Evolutionary conservation across 176 grass and related monocot genomes (phyloP), one percentile per base, ranked within the genome.

Genomic region (Hordeum marinum): DNA sequence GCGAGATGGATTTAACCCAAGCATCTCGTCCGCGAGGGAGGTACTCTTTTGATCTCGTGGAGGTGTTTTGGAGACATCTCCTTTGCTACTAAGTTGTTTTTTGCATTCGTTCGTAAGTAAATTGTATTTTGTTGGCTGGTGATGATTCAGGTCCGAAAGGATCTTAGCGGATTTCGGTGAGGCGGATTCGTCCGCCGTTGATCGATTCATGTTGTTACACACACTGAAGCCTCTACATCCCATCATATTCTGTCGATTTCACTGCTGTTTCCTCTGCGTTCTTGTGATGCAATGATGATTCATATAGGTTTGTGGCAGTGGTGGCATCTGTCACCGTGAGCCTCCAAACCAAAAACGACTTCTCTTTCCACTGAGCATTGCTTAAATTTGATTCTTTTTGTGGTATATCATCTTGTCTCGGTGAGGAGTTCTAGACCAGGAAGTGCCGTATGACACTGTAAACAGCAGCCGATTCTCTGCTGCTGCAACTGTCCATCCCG

Each of bases 1-100:
- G 90, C 90, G 62, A 94, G 10, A 94, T 13, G 27, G 73, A 92
- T 50, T 17, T 80, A 46, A 8, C 6, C 75, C 80, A 35, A 17
- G 46, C 1, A 54, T 29, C 77, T 73, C 55, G 17, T 83, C 57
- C 20, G 68, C 63, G 35, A 58, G 62, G 70, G 87, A 89, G 78
- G 71, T 2, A 21, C 32, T 55, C 4, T 58, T 8, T 7, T 94
- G 85, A 88, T 73, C 87, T 85, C 40, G 84, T 24, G 74, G 92
- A 90, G 52, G 42, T 80, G 1, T 89, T 79, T 46, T 15, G 73
- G 85, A 11, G 23, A 87, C 84, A 90, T 74, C 72, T 70, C 24
- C 7, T 45, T 1, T 2, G 69, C 8, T 0, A 40, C 37, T 18
- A 6, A 34, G 62, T 31, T 17, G 1, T 17, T 17, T 65, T 32